Evolutionary conservation across 2,329 filamentous ascomycete species (phyloP).

Genomic region (Zarea fungicola): DNA sequence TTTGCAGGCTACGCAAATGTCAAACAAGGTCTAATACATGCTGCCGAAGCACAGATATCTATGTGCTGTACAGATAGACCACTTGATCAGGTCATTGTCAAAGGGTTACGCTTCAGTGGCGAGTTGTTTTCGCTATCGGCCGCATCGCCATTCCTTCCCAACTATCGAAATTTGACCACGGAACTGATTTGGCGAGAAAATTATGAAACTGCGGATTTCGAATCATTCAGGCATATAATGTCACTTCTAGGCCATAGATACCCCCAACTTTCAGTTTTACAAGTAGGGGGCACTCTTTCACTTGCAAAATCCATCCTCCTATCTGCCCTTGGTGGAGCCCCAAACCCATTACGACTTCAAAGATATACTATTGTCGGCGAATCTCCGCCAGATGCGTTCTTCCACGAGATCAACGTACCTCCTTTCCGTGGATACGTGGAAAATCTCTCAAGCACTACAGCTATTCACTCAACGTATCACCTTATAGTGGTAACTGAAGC

Average conservation of each 20-base stretch:
- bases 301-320: constrained; percentile 23
- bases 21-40: constrained; percentile 28
- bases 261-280: constrained; percentile 34
- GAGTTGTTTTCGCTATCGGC: constrained; percentile 26
- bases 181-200: constrained; percentile 44
- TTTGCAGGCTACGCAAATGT: constrained; percentile 40
- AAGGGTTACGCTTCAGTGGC: constrained; percentile 40
- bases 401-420: neutral
- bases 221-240: constrained; percentile 24
- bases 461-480: constrained; percentile 1
- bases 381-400: neutral
- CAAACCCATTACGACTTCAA: constrained; percentile 29
- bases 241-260: constrained; percentile 34
- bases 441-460: neutral
- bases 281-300: constrained; percentile 26
- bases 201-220: constrained; percentile 20
- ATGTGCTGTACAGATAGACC: constrained; percentile 34
- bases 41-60: constrained; percentile 37
- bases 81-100: constrained; percentile 35
- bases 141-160: constrained; percentile 37
- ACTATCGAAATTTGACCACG: constrained; percentile 44
- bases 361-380: constrained; percentile 27
- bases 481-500: neutral
- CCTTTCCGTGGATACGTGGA: constrained; percentile 1
- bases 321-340: constrained; percentile 18